Evolutionary conservation across 2,329 filamentous ascomycete genomes (phyloP).

Genomic region (Pseudogymnoascus sp.): DNA sequence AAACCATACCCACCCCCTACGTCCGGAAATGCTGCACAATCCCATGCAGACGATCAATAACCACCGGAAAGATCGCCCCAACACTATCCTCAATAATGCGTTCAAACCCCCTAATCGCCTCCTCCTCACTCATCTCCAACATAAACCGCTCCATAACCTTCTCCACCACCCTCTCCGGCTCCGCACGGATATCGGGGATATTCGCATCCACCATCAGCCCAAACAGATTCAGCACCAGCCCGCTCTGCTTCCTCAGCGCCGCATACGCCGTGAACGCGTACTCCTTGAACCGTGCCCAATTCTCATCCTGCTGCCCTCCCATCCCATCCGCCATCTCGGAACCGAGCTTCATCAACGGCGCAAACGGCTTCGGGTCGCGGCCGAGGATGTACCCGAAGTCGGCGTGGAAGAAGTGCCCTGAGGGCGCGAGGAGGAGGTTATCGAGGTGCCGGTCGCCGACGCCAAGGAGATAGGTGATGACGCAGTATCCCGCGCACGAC

Average conservation of each 20-base stretch:
- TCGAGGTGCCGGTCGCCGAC: constrained; percentile 94
- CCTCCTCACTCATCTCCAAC: constrained; percentile 82
- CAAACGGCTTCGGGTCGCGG: constrained; percentile 93
- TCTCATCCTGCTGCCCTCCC: constrained; percentile 72
- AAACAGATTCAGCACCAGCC: constrained; percentile 89
- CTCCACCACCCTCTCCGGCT: constrained; percentile 85
- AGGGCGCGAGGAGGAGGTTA: constrained; percentile 82
- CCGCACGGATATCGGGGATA: constrained; percentile 87
- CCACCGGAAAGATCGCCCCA: constrained; percentile 80
- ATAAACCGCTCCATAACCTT: constrained; percentile 96
- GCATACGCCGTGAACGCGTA: constrained; percentile 95
- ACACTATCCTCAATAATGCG: constrained; percentile 84
- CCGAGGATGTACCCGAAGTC: constrained; percentile 98
- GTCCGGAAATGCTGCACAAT: constrained; percentile 85
- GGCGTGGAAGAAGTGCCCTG: constrained; percentile 94
- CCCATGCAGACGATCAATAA: constrained; percentile 91
- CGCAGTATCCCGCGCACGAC: constrained; percentile 94
- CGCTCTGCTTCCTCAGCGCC: constrained; percentile 79
- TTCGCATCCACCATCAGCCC: constrained; percentile 96
- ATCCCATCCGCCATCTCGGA: constrained; percentile 99
- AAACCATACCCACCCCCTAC: constrained; percentile 29
- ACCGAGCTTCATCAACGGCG: constrained; percentile 91
- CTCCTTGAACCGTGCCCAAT: constrained; percentile 85
- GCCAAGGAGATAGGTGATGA: constrained; percentile 95
- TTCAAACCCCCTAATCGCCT: constrained; percentile 81